Evolutionary conservation across 345 rosid species (phyloP), one percentile per base, ranked within the genome.

Genomic region (Citrus medica): DNA sequence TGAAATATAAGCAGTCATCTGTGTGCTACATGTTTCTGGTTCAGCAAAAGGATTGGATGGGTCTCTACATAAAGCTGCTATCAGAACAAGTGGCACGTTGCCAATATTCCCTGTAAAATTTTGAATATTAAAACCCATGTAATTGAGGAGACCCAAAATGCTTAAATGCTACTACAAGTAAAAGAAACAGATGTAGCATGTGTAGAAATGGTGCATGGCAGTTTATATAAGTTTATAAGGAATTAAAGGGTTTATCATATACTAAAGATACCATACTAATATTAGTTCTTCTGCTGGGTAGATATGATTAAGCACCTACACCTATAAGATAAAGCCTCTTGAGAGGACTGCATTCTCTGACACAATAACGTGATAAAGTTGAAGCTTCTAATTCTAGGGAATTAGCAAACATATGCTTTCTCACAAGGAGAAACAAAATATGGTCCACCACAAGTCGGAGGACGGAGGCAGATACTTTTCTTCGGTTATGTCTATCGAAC

Each of bases 1-100:
- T 14, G 99, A 93, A 83, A 97, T 97, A 86, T 97, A 97, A 25
- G 98, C 98, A 71, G 96, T 94, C 83, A 98, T 98, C 81, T 94
- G 91, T 60, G 88, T 86, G 88, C 87, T 90, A 78, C 99, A 97
- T 78, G 78, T 90, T 2, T 90, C 89, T 13, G 91, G 80, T 83
- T 94, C 94, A 32, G 97, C 99, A 83, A 97, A 97, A 61, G 99
- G 99, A 77, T 93, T 97, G 77, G 86, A 80, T 46, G 82, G 24
- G 79, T 92, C 99, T 83, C 98, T 89, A 78, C 99, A 97, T 38
- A 97, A 80, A 78, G 99, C 98, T 9, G 98, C 92, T 69, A 94
- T 86, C 80, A 97, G 84, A 69, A 97, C 99, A 82, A 97, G 99
- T 55, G 99, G 99, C 62, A 97, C 96, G 72, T 97, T 97, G 73